A percentile compares a stretch with the other conserved stretches of the same genome.
Evolutionary conservation across 176 grass and related monocot genomes (phyloP).

Genomic region (Lolium perenne): DNA sequence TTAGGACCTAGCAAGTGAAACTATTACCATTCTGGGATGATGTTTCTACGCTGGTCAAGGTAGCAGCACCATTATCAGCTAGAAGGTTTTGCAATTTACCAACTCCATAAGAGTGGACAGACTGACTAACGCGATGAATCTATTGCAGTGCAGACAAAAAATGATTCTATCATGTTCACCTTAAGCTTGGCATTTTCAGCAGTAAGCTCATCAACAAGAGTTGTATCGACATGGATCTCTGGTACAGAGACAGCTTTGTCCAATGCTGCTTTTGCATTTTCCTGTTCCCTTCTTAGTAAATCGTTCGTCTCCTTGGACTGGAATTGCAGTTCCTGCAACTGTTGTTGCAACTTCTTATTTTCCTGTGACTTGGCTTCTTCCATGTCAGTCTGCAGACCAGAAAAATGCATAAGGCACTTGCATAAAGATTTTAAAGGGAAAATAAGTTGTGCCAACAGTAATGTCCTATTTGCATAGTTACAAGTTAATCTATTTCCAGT

Average conservation of each 20-base stretch:
- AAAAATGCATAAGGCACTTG: conserved; percentile 31
- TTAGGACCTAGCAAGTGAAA: conserved; percentile 12
- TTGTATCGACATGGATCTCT: conserved; percentile 81
- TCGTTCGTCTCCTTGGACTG: conserved; percentile 73
- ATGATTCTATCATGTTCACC: conserved; percentile 49
- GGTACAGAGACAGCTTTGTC: conserved; percentile 67
- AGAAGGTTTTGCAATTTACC: conserved; percentile 21
- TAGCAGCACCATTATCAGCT: conserved; percentile 22
- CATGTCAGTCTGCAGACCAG: conserved; percentile 72
- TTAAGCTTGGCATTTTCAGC: conserved; percentile 92
- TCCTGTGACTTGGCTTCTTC: conserved; percentile 90
- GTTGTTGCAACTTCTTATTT: conserved; percentile 79
- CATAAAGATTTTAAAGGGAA: conserved; percentile 17
- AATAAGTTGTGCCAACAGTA: conserved; percentile 22
- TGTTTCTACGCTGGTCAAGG: conserved; percentile 27
- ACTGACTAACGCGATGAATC: conserved; percentile 16
- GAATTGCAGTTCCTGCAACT: conserved; percentile 72
- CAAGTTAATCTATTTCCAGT: conserved; percentile 12
- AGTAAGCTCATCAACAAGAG: conserved; percentile 74
- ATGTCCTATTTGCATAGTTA: conserved; percentile 27
- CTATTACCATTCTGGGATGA: conserved; percentile 3
- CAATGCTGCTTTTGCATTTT: conserved; percentile 57
- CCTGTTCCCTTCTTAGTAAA: conserved; percentile 72
- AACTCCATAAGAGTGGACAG: conserved; percentile 14
- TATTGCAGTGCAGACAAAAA: conserved; percentile 33